Percentiles rank a stretch among this genome's conserved stretches.
These are phyloP conservation scores for Venturia nashicola DNA, from an alignment of 2,329 filamentous ascomycete species.

Conservation along the genomic window DNA sequence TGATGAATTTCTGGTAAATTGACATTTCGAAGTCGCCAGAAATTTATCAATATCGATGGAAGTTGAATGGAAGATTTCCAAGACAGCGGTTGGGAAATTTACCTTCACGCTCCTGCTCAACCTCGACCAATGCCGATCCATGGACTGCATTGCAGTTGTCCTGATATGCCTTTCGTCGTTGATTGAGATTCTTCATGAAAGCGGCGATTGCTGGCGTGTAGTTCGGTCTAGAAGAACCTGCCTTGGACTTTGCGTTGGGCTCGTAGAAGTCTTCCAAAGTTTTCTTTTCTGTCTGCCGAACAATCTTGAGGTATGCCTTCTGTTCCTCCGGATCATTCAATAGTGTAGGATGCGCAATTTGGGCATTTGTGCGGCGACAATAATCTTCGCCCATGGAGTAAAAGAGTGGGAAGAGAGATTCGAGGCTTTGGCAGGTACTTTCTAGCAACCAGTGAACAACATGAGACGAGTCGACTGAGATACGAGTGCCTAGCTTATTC, in stretches of 20 bases:
- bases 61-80: too few species aligned
- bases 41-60: too few species aligned
- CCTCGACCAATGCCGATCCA: constrained; percentile 40
- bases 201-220: constrained; percentile 18
- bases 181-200: constrained; percentile 25
- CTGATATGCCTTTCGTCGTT: constrained; percentile 24
- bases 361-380: constrained; percentile 42
- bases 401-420: constrained; percentile 47
- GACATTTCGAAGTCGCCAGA: too few species aligned
- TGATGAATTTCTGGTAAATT: too few species aligned
- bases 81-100: too few species aligned
- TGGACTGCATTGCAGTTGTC: constrained; percentile 33
- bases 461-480: constrained; percentile 33
- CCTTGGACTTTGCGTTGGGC: constrained; percentile 16
- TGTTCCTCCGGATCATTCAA: constrained; percentile 24
- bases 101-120: constrained; percentile 36
- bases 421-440: constrained; percentile 48
- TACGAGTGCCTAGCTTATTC: constrained; percentile 17
- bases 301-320: constrained; percentile 27
- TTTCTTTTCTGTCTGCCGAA: constrained; percentile 43
- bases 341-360: constrained; percentile 30
- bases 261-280: constrained; percentile 48
- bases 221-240: not conserved
- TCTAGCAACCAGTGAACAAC: constrained; percentile 51
- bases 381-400: constrained; percentile 49